Evolutionary conservation across 176 grass and related monocot genomes (phyloP), one percentile per base, ranked within the genome.

Genomic region (Eragrostis nindensis): DNA sequence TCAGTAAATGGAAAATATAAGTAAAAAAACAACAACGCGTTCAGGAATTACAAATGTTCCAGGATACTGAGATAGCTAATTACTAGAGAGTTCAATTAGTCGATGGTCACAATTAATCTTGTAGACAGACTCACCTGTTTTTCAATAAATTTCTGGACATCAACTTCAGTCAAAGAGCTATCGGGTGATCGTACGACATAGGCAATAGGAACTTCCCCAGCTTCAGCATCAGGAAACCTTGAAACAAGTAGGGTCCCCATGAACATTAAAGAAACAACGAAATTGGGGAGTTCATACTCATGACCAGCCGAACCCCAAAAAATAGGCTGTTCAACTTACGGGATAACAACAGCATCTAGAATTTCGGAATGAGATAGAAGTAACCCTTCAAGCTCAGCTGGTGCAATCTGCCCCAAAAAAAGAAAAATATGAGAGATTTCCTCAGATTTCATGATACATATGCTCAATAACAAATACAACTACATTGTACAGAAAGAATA

Each of bases 171-270:
- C 61, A 99, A 79, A 6, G 83, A 93, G 71, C 96, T 95, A 6
- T 79, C 73, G 63, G 90, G 76, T 69, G 92, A 95, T 26, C 84
- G 77, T 11, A 99, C 92, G 2, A 93, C 92, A 55, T 93, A 91
- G 48, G 96, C 96, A 61, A 99, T 74, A 49, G 96, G 96, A 84
- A 99, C 92, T 82, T 99, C 92, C 39, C 96, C 96, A 64, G 92
- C 92, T 91, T 95, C 88, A 59, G 87, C 90, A 86, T 99, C 90
- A 52, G 96, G 96, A 70, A 89, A 90, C 84, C 96, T 99, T 71
- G 67, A 43, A 61, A 72, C 46, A 85, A 64, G 43, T 11, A 81
- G 25, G 45, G 53, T 41, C 69, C 21, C 19, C 56, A 21, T 80
- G 48, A 76, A 46, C 7, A 71, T 83, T 69, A 30, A 66, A 14